Evolutionary conservation across 2,329 filamentous ascomycete species (phyloP).

Genomic region (Huntiella bhutanensis): DNA sequence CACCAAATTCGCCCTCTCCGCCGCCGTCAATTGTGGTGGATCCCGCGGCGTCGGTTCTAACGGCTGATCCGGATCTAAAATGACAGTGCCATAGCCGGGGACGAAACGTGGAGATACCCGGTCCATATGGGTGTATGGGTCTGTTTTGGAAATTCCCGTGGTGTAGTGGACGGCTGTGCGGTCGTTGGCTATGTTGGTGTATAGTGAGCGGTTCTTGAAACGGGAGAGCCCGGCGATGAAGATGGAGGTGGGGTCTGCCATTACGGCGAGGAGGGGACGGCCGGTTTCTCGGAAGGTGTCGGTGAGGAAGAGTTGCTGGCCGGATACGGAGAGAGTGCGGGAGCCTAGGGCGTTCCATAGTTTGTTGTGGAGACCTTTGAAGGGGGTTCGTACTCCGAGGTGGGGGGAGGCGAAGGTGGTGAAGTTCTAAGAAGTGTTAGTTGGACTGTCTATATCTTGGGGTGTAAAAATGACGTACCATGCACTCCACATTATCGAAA

Average conservation of each 20-base stretch:
- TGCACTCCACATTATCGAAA: constrained; percentile 60
- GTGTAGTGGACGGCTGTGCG: constrained; percentile 69
- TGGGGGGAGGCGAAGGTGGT: constrained; percentile 80
- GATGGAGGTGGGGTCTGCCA: constrained; percentile 68
- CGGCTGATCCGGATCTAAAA: constrained; percentile 51
- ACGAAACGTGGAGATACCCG: constrained; percentile 37
- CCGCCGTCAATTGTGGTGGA: constrained; percentile 16
- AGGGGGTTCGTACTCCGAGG: constrained; percentile 53
- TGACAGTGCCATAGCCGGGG: constrained; percentile 51
- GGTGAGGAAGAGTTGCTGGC: constrained; percentile 70
- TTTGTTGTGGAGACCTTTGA: constrained; percentile 44
- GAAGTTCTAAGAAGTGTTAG: constrained; percentile 45
- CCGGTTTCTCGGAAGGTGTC: constrained; percentile 71
- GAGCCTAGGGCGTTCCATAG: constrained; percentile 74
- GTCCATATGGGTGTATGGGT: constrained; percentile 55
- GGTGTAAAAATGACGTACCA: constrained; percentile 28
- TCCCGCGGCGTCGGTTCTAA: constrained; percentile 20
- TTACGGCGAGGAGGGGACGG: constrained; percentile 58
- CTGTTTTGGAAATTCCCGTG: constrained; percentile 53
- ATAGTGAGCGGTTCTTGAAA: constrained; percentile 62
- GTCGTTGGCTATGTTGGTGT: constrained; percentile 79
- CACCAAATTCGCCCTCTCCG: constrained; percentile 15
- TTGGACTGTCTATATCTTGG: neutral
- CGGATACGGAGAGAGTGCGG: constrained; percentile 57
- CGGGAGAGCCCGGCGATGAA: constrained; percentile 62